These are phyloP conservation scores for Pestalotiopsis sp. DNA, from an alignment of 2,329 filamentous ascomycete species.

Conservation along the genomic window DNA sequence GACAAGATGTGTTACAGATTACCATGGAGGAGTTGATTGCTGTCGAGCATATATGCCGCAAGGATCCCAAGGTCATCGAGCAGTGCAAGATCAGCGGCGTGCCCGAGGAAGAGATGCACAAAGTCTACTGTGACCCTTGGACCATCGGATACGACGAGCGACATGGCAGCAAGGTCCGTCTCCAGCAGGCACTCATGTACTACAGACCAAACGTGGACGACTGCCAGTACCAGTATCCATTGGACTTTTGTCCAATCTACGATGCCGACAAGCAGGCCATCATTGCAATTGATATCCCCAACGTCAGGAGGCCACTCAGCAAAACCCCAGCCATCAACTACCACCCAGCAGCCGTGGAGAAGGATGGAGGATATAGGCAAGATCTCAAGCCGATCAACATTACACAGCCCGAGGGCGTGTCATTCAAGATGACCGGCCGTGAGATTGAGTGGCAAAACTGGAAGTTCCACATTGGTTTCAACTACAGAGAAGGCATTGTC, in stretches of 20 bases:
- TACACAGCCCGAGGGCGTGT: constrained; percentile 86
- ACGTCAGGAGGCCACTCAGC: constrained; percentile 74
- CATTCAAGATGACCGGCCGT: constrained; percentile 76
- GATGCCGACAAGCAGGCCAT: constrained; percentile 79
- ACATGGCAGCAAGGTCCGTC: constrained; percentile 74
- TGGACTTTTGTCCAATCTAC: constrained; percentile 94
- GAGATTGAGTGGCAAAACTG: constrained; percentile 90
- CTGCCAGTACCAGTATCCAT: constrained; percentile 86
- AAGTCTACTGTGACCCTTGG: constrained; percentile 96
- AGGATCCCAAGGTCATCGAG: constrained; percentile 85
- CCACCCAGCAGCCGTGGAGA: constrained; percentile 71
- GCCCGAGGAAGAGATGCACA: constrained; percentile 82
- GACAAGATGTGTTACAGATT: constrained; percentile 54
- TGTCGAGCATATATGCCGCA: constrained; percentile 76
- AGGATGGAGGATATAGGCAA: constrained; percentile 73
- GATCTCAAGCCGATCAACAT: constrained; percentile 88
- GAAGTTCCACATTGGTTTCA: constrained; percentile 92
- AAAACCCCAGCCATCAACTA: constrained; percentile 78
- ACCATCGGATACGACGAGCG: constrained; percentile 94
- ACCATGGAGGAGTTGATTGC: constrained; percentile 87
- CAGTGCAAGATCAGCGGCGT: constrained; percentile 86
- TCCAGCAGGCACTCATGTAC: constrained; percentile 96
- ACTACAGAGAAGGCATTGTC: constrained; percentile 90
- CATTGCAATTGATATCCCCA: constrained; percentile 82
- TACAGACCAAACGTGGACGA: constrained; percentile 85